These are phyloP conservation scores for Sarcomyxa edulis DNA, from an alignment of 768 basidiomycete species.

Conservation along the genomic window DNA sequence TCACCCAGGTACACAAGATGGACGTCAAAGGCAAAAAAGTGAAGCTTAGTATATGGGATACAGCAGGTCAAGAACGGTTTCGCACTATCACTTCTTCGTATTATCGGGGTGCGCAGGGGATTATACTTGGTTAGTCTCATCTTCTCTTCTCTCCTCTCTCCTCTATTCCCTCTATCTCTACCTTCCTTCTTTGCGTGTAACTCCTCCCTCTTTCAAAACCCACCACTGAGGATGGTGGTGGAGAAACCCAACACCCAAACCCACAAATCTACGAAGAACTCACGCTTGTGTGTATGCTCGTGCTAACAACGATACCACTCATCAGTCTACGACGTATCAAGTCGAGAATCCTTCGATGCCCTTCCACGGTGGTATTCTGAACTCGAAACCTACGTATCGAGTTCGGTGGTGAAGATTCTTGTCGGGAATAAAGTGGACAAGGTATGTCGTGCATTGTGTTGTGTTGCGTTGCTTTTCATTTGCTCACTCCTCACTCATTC, in stretches of 20 bases:
- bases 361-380: slow-evolving; percentile 92
- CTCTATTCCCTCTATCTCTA: not conserved
- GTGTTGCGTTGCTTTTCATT: not conserved
- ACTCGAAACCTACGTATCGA: slow-evolving; percentile 87
- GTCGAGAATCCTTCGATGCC: slow-evolving; percentile 88
- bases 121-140: slow-evolving; percentile 56
- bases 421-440: slow-evolving; percentile 96
- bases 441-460: slow-evolving; percentile 27
- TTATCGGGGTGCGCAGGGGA: slow-evolving; percentile 84
- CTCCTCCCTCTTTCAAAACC: slow-evolving; percentile 15
- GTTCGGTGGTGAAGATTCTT: slow-evolving; percentile 86
- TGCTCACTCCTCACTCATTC: not conserved
- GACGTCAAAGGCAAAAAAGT: slow-evolving; percentile 76
- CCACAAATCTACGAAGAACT: no score
- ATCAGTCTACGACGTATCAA: slow-evolving; percentile 94
- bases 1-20: slow-evolving; percentile 77
- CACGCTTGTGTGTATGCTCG: no score
- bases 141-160: no score
- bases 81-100: slow-evolving; percentile 93
- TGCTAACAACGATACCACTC: slow-evolving; percentile 9
- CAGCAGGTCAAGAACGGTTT: slow-evolving; percentile 96
- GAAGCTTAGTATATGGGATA: slow-evolving; percentile 97
- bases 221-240: no score
- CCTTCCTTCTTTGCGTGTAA: not conserved
- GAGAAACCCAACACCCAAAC: not conserved